Evolutionary conservation across 345 rosid species (phyloP), one percentile per base, ranked within the genome.

Genomic region (Ceriops decandra): DNA sequence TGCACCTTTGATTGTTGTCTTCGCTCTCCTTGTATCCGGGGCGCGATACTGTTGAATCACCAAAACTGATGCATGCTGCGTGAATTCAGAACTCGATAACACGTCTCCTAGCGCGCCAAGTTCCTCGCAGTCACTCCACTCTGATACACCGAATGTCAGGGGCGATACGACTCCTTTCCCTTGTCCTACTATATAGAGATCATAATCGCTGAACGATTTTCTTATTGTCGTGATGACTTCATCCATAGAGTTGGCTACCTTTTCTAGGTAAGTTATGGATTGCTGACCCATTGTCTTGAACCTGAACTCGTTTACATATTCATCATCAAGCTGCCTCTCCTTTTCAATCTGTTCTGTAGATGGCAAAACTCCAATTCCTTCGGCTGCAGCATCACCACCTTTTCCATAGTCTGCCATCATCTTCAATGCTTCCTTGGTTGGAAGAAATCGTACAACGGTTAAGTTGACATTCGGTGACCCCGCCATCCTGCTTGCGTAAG

Each of bases 131-230:
- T 81, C 81, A 30, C 58, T 68, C 82, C 79, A 81, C 22, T 68
- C 77, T 10, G 76, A 62, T 49, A 83, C 13, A 5, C 79, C 83
- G 10, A 3, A 26, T 2, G 77, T 73, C 27, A 83, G 22, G 2
- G 74, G 69, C 4, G 79, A 61, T 5, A 16, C 16, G 4, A 13
- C 33, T 26, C 53, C 70, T 5, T 67, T 8, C 3, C 84, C 80
- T 54, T 68, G 72, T 22, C 87, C 87, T 1, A 81, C 77, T 21
- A 83, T 35, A n/a, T 75, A 81, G 54, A 83, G 66, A 38, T 83
- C 87, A 26, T 21, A 76, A 3, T 60, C 67, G 24, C 26, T 33
- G 60, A 68, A 67, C 38, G 20, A 42, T 5, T 52, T 46, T 20
- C 8, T 62, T 35, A 81, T 52, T 1, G 67, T 42, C 1, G 74